Conservation (phyloP, 2,329 filamentous ascomycete genomes). For the Fusarium dlaminii region DNA sequence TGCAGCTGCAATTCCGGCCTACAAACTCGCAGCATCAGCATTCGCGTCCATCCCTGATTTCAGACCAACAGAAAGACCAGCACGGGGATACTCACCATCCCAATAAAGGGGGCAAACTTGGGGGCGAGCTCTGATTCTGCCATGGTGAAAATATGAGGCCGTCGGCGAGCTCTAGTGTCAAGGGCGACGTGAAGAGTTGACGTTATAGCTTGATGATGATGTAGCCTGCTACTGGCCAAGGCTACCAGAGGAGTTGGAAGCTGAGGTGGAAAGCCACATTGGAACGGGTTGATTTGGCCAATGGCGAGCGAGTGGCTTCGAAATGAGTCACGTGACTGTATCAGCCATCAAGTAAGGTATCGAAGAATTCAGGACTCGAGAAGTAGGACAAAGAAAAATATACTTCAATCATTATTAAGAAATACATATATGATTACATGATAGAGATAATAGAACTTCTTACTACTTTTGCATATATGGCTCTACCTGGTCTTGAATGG, state of each 20-base stretch:
- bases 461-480: not conserved
- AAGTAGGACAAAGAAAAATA: not conserved
- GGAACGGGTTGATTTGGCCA: constrained; percentile 13
- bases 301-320: constrained; percentile 8
- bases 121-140: constrained; percentile 69
- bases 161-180: constrained; percentile 28
- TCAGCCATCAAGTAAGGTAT: not conserved
- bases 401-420: not conserved
- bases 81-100: constrained; percentile 72
- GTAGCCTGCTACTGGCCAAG: constrained; percentile 40
- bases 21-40: constrained; percentile 40
- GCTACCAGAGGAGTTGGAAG: constrained; percentile 35
- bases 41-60: constrained; percentile 20
- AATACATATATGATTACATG: not conserved
- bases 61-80: not conserved
- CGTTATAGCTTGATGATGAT: constrained; percentile 43
- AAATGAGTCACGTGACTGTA: constrained; percentile 15
- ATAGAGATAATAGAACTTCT: not conserved
- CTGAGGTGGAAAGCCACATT: constrained; percentile 36
- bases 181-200: constrained; percentile 32
- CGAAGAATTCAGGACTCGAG: not conserved
- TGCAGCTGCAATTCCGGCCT: constrained; percentile 81
- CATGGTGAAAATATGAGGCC: constrained; percentile 53
- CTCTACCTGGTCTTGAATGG: not conserved
- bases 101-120: constrained; percentile 87